Base-by-base conservation (phyloP, 2,329 filamentous ascomycete genomes). In the Cordyceps sp. region DNA sequence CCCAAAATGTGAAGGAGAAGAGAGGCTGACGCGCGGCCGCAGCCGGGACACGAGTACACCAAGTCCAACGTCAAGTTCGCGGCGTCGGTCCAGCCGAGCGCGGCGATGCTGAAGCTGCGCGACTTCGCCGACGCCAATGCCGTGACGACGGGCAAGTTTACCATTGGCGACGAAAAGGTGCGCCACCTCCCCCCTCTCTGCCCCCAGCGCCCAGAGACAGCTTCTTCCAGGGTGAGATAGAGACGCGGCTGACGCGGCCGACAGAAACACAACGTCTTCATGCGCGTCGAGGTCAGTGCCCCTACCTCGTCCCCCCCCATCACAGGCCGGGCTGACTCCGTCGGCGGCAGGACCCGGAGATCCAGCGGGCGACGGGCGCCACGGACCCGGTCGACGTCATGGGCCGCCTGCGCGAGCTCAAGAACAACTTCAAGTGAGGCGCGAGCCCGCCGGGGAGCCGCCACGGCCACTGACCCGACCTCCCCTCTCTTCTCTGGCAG, bases 31-130 rank as follows among this genome's bases (percentile, higher is more conserved):
- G 13, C 6, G 35, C 7, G 10, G 9, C 26, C 23, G 16, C 38
- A 88, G 78, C 86, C 88, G 14, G 90, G 90, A 4, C 90, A 98
- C 47, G 90, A 96, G 55, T 98, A 98, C 59, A 98, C 90, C n/a
- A 93, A 90, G 57, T 70, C 78, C 32, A 98, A 98, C 48, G 84
- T 90, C 46, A 84, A 84, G 52, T 98, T 98, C 49, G 77, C 73
- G 30, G 59, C 79, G 36, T 78, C 77, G 3, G 78, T 96, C 13
- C 61, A 78, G 34, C 73, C 82, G 46, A 79, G 70, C 26, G 75
- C 81, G 30, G 65, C 81, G 1, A 73, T 94, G 39, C 75, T 80
- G 62, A 79, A 76, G 44, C 64, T 98, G 21, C 64, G 81, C 42
- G 64, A 67, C 0, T 94, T 84, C 52, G 80, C 83, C 2, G 72